phyloP scores from a whole-genome alignment of 768 basidiomycete genomes.

The Mycena galopus region DNA sequence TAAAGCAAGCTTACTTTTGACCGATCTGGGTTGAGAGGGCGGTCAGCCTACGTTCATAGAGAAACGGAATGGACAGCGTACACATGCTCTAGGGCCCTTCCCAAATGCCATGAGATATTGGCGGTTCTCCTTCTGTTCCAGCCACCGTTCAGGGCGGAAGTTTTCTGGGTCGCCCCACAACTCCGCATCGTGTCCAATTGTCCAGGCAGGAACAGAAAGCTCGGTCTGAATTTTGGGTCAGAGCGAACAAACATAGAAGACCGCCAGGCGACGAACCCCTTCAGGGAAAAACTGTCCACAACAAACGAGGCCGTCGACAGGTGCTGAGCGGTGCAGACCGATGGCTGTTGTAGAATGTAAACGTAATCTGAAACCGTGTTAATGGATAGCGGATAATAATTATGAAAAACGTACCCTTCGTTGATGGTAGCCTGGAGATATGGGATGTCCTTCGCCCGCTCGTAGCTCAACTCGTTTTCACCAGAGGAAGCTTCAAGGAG shows the following conservation, averaged over 20 bases:
- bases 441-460: constrained; percentile 43
- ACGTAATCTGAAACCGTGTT: constrained; percentile 39
- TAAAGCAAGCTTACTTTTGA: constrained; percentile 35
- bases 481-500: constrained; percentile 32
- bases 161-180: constrained; percentile 51
- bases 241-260: not conserved
- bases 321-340: constrained; percentile 50
- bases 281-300: constrained; percentile 44
- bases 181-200: constrained; percentile 45
- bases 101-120: constrained; percentile 49
- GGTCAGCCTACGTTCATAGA: not conserved
- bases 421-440: constrained; percentile 46
- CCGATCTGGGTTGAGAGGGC: constrained; percentile 37
- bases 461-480: constrained; percentile 34
- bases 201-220: constrained; percentile 51
- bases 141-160: constrained; percentile 54
- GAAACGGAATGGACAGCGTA: constrained; percentile 14
- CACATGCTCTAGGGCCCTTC: constrained; percentile 48
- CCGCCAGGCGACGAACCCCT: constrained; percentile 40
- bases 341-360: constrained; percentile 52
- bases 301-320: constrained; percentile 42
- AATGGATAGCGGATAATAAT: too few relatives aligned
- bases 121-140: constrained; percentile 42
- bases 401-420: constrained; percentile 39
- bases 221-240: constrained; percentile 41